Evolutionary conservation across 768 basidiomycete species (phyloP).

Genomic region (Panaeolus papilionaceus): DNA sequence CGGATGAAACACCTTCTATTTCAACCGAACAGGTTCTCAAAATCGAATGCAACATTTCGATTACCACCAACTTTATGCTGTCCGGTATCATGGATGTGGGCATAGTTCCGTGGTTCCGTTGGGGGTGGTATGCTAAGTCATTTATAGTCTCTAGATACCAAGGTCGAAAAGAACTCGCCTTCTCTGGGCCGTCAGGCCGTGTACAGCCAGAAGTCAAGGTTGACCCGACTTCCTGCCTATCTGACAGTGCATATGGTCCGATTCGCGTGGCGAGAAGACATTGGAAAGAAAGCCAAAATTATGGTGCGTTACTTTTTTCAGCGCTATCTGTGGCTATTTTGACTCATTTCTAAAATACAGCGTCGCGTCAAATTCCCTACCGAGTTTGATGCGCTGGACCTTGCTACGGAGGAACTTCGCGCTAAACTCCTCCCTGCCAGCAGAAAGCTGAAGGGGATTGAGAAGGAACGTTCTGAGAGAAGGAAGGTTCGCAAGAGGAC

Average conservation of each 20-base stretch:
- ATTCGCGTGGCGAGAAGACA: slow-evolving; percentile 93
- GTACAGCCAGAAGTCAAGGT: slow-evolving; percentile 81
- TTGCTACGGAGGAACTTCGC: slow-evolving; percentile 81
- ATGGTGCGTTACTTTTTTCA: slow-evolving; percentile 62
- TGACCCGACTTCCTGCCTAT: slow-evolving; percentile 85
- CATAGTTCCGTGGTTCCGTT: slow-evolving; percentile 12
- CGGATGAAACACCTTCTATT: slow-evolving; percentile 74
- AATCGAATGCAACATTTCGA: slow-evolving; percentile 91
- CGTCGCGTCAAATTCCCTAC: slow-evolving; percentile 92
- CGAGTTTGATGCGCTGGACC: slow-evolving; percentile 86
- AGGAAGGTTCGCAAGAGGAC: slow-evolving; percentile 81
- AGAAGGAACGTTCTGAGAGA: slow-evolving; percentile 85
- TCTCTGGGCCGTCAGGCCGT: slow-evolving; percentile 79
- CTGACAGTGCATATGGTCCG: slow-evolving; percentile 95
- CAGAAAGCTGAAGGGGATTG: slow-evolving; percentile 75
- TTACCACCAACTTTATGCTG: slow-evolving; percentile 86
- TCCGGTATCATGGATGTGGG: slow-evolving; percentile 81
- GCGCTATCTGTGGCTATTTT: slow-evolving; percentile 2
- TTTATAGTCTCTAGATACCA: slow-evolving; percentile 80
- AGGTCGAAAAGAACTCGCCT: slow-evolving; percentile 85
- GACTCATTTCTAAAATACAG: slow-evolving; percentile 40
- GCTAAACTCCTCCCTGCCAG: slow-evolving; percentile 74
- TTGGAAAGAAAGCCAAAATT: slow-evolving; percentile 93
- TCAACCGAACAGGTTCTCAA: slow-evolving; percentile 81
- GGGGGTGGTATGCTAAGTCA: not conserved